Conservation (phyloP, 75 land plant species). For the Cunninghamia lanceolata region DNA sequence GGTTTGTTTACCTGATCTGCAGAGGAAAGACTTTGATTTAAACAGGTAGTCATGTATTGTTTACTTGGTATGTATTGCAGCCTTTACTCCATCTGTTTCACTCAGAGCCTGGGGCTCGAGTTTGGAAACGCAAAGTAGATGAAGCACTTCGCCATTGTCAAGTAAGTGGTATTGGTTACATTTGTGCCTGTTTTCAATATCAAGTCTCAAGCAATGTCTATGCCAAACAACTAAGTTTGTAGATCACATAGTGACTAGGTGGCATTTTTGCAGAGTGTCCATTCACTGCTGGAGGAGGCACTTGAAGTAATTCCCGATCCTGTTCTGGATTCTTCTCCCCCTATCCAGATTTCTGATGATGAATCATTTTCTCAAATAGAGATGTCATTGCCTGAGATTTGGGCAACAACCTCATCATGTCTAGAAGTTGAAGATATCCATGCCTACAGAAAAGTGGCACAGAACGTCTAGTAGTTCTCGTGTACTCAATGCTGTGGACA, state of each 20-base stretch:
- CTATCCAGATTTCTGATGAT: neutral
- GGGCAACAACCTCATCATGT: neutral
- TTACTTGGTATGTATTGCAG: slow-evolving; percentile 32
- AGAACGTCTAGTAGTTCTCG: neutral
- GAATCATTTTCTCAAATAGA: neutral
- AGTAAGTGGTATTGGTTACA: slow-evolving; percentile 31
- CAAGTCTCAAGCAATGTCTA: neutral
- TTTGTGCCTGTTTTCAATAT: neutral
- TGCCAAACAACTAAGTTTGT: neutral
- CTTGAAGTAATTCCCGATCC: slow-evolving; percentile 6
- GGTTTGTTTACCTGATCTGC: neutral
- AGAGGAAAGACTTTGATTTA: neutral
- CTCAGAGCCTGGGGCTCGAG: slow-evolving; percentile 76
- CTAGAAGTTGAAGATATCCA: neutral
- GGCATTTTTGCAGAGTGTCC: slow-evolving; percentile 10
- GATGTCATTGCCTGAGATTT: slow-evolving; percentile 1
- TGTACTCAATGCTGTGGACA: neutral
- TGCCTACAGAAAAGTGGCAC: neutral
- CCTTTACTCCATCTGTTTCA: slow-evolving; percentile 78
- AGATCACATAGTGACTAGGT: neutral
- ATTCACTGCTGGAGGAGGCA: neutral
- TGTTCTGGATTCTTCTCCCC: slow-evolving; percentile 3
- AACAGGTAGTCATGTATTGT: neutral
- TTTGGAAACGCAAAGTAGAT: slow-evolving; percentile 83
- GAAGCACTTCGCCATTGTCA: slow-evolving; percentile 54